phyloP scores from a whole-genome alignment of 176 grass and related monocot genomes.

The Avena eriantha region DNA sequence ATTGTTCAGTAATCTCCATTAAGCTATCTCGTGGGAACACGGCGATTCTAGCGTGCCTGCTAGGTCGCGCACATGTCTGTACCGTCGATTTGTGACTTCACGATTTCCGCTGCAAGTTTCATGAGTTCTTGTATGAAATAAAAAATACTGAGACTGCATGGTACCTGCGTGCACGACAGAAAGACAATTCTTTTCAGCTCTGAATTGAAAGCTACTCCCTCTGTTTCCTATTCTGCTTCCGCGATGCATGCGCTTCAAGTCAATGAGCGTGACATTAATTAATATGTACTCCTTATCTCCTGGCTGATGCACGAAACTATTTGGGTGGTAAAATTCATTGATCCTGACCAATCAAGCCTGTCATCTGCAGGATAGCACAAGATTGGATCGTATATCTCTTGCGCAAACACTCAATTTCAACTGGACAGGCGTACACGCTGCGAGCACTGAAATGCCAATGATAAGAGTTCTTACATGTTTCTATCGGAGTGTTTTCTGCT shows the following conservation, averaged over 20 bases:
- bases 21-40: neutral
- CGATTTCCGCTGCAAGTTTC: too few relatives aligned
- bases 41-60: too few relatives aligned
- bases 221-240: neutral
- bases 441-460: too few relatives aligned
- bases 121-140: too few relatives aligned
- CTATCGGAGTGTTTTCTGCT: neutral
- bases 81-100: too few relatives aligned
- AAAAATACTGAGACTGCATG: too few relatives aligned
- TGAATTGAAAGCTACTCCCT: neutral
- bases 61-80: too few relatives aligned
- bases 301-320: neutral
- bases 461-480: too few relatives aligned
- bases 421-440: neutral
- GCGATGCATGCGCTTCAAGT: neutral
- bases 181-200: too few relatives aligned
- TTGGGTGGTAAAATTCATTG: neutral
- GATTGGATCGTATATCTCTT: neutral
- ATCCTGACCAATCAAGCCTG: too few relatives aligned
- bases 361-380: neutral
- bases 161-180: too few relatives aligned
- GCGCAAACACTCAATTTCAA: neutral
- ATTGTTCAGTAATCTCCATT: neutral
- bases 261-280: neutral
- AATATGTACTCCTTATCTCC: neutral